A percentile compares a stretch with the other conserved stretches of the same genome.
These are phyloP conservation scores for Helianthus tuberosus DNA, from an alignment of 129 eudicot genomes.

Conservation along the genomic window DNA sequence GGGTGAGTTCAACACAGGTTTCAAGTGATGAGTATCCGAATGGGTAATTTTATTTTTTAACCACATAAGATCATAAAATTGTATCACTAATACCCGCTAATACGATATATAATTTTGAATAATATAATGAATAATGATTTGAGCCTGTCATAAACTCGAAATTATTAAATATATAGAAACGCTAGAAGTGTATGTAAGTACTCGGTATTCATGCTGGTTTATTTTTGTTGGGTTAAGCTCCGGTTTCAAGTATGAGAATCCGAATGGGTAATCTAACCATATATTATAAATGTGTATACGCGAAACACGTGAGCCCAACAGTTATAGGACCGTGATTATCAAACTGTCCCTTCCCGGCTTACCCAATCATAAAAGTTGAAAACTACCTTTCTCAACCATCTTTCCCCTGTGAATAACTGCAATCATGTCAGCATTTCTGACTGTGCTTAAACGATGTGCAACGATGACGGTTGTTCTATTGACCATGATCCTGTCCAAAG, in stretches of 20 bases:
- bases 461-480: constrained; percentile 65
- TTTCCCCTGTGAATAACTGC: constrained; percentile 72
- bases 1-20: neutral
- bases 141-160: no score
- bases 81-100: neutral
- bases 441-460: constrained; percentile 72
- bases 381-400: constrained; percentile 64
- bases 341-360: no score
- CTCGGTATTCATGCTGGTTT: neutral
- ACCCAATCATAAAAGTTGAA: neutral
- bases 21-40: neutral
- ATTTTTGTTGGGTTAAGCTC: neutral
- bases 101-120: no score
- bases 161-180: neutral
- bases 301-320: neutral
- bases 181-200: neutral
- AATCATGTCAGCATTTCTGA: constrained; percentile 62
- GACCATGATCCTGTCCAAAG: constrained; percentile 61
- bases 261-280: neutral
- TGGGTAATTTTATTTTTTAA: neutral
- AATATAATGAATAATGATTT: no score
- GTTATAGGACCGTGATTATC: no score
- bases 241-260: neutral
- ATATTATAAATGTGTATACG: neutral
- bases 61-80: neutral